Evolutionary conservation across 371 early-diverging fungal genomes (phyloP).

Genomic region (Mortierella sp.): DNA sequence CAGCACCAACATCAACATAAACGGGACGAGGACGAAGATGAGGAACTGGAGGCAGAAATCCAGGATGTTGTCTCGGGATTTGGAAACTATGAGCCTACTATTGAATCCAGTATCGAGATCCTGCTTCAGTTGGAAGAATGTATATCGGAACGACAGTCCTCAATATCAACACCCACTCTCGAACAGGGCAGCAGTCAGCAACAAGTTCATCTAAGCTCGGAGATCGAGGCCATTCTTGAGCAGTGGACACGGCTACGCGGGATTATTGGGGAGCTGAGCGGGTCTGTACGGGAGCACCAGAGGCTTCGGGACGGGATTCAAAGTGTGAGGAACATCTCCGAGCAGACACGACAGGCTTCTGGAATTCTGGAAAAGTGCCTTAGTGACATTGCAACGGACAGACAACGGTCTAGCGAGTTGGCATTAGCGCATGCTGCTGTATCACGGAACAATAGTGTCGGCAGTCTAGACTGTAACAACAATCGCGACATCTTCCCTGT

Average conservation of each 20-base stretch:
- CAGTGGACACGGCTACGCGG: constrained; percentile 34
- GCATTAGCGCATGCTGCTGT: constrained; percentile 5
- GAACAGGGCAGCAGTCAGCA: background rate
- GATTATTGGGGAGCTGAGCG: constrained; percentile 26
- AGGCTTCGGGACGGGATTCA: constrained; percentile 51
- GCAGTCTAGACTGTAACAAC: constrained; percentile 9
- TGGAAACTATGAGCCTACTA: constrained; percentile 43
- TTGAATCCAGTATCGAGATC: constrained; percentile 52
- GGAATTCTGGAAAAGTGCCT: constrained; percentile 40
- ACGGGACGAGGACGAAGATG: constrained; percentile 31
- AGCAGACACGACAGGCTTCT: constrained; percentile 29
- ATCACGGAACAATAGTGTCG: constrained; percentile 12
- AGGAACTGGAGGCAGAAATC: constrained; percentile 42
- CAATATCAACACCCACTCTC: background rate
- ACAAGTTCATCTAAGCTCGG: constrained; percentile 15
- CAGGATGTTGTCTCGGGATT: constrained; percentile 53
- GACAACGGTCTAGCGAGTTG: constrained; percentile 17
- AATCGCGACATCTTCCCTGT: constrained; percentile 2
- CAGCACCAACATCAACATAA: constrained; percentile 14
- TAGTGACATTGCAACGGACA: constrained; percentile 28
- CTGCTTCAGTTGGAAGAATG: constrained; percentile 45
- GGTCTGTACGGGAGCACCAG: constrained; percentile 47
- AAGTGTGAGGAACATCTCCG: constrained; percentile 26
- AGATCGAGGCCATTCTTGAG: constrained; percentile 22
- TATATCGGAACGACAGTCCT: constrained; percentile 15